Evolutionary conservation across 1,284 basidiomycete species (phyloP), one percentile per base, ranked within the genome.

Genomic region (Cutaneotrichosporon cutaneum): DNA sequence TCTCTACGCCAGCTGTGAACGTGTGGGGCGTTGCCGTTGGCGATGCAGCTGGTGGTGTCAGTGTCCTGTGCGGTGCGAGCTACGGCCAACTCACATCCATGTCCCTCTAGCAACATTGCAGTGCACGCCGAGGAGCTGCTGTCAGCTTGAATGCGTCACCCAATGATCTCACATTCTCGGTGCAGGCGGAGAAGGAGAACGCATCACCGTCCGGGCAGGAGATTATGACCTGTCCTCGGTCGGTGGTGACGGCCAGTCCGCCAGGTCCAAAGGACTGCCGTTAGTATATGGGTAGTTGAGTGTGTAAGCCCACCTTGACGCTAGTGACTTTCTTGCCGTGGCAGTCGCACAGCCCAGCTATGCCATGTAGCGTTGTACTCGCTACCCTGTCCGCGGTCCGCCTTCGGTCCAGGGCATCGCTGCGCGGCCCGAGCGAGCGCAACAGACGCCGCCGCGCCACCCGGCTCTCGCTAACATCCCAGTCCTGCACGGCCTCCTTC

Each of bases 201-300:
- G 64, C 62, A 14, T 68, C 59, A 6, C 69, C 70, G 26, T 66
- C 62, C 11, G 35, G 21, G 18, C 35, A 22, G 54, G 6, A n/a
- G 4, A 30, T 30, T 45, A 73, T 66, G 27, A 77, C 59, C 59
- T 72, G 72, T 10, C 75, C 75, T 47, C 71, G 70, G 62, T 75
- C 75, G 0, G 75, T 77, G 1, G 72, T 72, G 14, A 67, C 56
- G 33, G 53, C 58, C 16, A 59, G 53, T 6, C 61, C 63, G 6
- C 61, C 48, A 1, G 47, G 36, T 16, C 16, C 27, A 14, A 32
- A 54, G 18, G 57, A 33, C 56, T 61, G 26, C 0, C n/a, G 33
- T 22, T 14, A 24, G 35, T 14, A 27, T 14, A n/a, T n/a, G n/a
- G n/a, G n/a, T n/a, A n/a, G n/a, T n/a, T 18, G 3, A 22, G 5